Conservation (phyloP, 176 grass and related monocot genomes). For the Hyparrhenia diplandra region DNA sequence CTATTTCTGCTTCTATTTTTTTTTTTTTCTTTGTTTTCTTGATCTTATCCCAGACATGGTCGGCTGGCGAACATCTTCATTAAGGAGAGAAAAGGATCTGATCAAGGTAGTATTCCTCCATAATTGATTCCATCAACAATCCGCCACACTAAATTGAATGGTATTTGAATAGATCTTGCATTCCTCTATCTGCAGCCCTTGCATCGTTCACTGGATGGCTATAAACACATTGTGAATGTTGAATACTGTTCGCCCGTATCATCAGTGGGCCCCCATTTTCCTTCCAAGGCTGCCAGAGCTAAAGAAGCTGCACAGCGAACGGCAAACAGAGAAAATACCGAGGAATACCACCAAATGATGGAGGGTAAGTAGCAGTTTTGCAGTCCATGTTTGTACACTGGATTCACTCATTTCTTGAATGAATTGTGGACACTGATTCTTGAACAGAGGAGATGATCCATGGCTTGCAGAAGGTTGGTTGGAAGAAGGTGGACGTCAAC, state of each 20-base stretch:
- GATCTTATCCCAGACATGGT: constrained; percentile 72
- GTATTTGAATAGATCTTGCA: neutral
- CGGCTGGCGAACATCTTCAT: constrained; percentile 88
- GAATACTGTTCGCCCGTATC: constrained; percentile 54
- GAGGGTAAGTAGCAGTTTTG: constrained; percentile 40
- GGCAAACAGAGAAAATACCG: constrained; percentile 60
- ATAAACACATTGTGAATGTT: constrained; percentile 75
- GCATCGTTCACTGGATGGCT: constrained; percentile 50
- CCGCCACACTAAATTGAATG: neutral
- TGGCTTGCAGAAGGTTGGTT: constrained; percentile 79
- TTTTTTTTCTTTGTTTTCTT: constrained; percentile 45
- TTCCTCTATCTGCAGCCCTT: constrained; percentile 44
- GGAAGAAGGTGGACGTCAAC: constrained; percentile 91
- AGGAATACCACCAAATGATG: constrained; percentile 70
- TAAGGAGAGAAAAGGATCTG: constrained; percentile 76
- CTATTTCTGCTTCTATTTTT: constrained; percentile 19
- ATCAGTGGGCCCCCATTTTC: constrained; percentile 59
- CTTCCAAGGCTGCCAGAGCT: constrained; percentile 53
- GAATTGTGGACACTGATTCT: neutral
- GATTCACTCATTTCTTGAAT: neutral
- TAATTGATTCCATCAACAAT: neutral
- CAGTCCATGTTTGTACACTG: neutral
- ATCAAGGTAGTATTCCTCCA: constrained; percentile 34
- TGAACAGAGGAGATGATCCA: constrained; percentile 79
- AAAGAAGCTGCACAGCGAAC: constrained; percentile 62